phyloP scores from a whole-genome alignment of 148 eudicot species.

The Vaccinium vitisidaea region DNA sequence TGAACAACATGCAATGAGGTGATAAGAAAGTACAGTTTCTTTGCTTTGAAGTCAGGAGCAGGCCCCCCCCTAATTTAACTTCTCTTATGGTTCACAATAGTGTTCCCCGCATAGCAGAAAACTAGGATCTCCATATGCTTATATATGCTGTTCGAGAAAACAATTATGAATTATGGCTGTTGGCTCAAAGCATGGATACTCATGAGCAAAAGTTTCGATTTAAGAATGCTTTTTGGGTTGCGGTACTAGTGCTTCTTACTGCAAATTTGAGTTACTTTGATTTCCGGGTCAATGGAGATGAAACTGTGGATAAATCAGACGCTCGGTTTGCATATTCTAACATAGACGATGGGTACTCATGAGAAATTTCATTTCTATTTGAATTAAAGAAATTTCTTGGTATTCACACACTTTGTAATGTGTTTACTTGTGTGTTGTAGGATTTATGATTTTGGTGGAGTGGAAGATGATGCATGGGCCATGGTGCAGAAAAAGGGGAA shows the following conservation, averaged over 20 bases:
- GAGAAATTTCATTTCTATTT: neutral
- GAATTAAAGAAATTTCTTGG: neutral
- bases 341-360: conserved; percentile 13
- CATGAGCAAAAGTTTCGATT: neutral
- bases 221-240: neutral
- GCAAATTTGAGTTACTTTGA: neutral
- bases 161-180: neutral
- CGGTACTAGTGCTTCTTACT: conserved; percentile 5
- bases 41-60: conserved; percentile 34
- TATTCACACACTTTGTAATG: neutral
- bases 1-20: conserved; percentile 13
- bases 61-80: conserved; percentile 18
- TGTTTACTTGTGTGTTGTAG: conserved; percentile 13
- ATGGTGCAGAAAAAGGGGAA: conserved; percentile 73
- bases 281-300: conserved; percentile 11
- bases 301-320: neutral
- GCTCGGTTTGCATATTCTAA: neutral
- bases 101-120: neutral
- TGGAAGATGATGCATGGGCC: conserved; percentile 60
- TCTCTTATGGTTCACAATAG: conserved; percentile 19
- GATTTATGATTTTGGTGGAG: conserved; percentile 18
- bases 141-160: neutral
- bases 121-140: neutral
- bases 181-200: conserved; percentile 10
- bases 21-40: conserved; percentile 8